Evolutionary conservation across 148 eudicot genomes (phyloP), one percentile per base, ranked within the genome.

Genomic region (Arbutus unedo): DNA sequence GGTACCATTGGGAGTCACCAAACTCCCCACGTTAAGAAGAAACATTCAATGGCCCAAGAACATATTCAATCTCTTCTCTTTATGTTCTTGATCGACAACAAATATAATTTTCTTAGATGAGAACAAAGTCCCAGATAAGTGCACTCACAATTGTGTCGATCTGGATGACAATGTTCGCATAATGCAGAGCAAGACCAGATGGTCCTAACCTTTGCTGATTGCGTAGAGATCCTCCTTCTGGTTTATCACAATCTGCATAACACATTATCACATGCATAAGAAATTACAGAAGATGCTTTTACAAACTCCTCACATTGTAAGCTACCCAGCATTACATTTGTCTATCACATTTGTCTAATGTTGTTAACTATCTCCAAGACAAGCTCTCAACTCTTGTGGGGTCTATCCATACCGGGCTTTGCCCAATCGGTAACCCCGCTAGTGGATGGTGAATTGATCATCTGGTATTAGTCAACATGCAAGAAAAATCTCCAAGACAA

Each of bases 141-240:
- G 78, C n/a, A 87, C 94, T 90, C 76, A 92, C 94, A 83, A 92
- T 81, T 73, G 88, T 83, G 78, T 91, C 93, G 50, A 92, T 92
- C 76, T 88, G 91, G 54, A 85, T 85, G 55, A 92, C 86, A 60
- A 92, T 88, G 81, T 92, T 92, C 47, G 95, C 95, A 84, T 92
- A 92, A 84, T 92, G 95, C 80, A 92, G 81, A 56, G 90, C 82
- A 82, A 92, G 95, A 56, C 95, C 95, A 83, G 89, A 87, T 70
- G 88, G 84, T 76, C 95, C 95, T 70, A 92, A 76, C 75, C 81
- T 91, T 66, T 73, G 83, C 79, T 75, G 85, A 71, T 81, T 79
- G 76, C 23, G 80, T 49, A 54, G 71, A 74, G 84, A 82, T 76
- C 79, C 84, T 55, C 81, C 68, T 50, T 74, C 84, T 47, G 78